Percentiles rank a stretch among this genome's conserved stretches.
Conservation (phyloP, 495 filamentous ascomycete species). For the Melanomma pulvis-pyrius region DNA sequence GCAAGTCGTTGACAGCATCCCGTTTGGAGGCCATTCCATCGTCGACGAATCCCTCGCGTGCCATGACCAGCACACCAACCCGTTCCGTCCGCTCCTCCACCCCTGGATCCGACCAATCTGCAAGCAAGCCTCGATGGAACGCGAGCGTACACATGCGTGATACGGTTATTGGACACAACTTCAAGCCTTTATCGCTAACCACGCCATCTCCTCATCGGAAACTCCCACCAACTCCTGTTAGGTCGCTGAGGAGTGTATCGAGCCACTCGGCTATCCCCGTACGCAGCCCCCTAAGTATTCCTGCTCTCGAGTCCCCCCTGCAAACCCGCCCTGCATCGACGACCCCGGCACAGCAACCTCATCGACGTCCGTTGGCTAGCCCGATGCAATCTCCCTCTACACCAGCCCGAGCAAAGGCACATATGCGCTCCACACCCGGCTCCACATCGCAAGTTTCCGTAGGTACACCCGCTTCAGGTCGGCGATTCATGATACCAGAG, state of each 20-base stretch:
- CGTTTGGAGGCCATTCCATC: conserved; percentile 37
- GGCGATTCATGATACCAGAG: conserved; percentile 8
- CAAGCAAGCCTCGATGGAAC: conserved; percentile 79
- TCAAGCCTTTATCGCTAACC: conserved; percentile 64
- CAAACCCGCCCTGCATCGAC: conserved; percentile 25
- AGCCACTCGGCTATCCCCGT: conserved; percentile 37
- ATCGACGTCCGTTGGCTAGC: conserved; percentile 18
- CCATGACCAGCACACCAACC: conserved; percentile 36
- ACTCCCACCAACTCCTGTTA: background rate
- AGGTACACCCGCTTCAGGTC: conserved; percentile 6
- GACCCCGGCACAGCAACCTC: conserved; percentile 28
- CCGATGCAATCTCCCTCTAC: conserved; percentile 33
- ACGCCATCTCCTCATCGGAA: conserved; percentile 62
- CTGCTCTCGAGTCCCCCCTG: conserved; percentile 25
- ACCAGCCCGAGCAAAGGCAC: conserved; percentile 1
- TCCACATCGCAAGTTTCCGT: conserved; percentile 12
- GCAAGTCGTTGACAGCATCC: conserved; percentile 39
- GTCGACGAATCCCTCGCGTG: conserved; percentile 37
- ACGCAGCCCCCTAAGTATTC: conserved; percentile 31
- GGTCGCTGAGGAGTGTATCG: conserved; percentile 31
- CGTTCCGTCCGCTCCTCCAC: conserved; percentile 22
- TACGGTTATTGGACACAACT: conserved; percentile 68
- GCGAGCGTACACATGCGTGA: conserved; percentile 69
- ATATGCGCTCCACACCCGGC: conserved; percentile 14
- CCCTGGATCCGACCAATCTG: conserved; percentile 36